Percentiles rank a stretch among this genome's conserved stretches.
phyloP scores from a whole-genome alignment of 1,284 basidiomycete species.

The Cutaneotrichosporon sp. region DNA sequence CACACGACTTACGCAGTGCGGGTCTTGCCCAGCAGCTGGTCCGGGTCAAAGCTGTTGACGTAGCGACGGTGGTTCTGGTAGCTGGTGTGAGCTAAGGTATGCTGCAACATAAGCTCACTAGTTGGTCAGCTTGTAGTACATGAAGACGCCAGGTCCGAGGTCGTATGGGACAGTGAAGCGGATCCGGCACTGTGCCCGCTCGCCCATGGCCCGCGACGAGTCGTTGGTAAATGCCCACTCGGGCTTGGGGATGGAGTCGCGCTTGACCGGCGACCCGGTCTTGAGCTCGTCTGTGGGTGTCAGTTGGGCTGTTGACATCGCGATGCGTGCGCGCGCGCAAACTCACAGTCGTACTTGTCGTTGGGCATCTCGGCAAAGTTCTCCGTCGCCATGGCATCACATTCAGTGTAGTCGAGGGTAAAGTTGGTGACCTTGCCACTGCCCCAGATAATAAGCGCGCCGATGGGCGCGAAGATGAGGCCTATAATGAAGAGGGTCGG shows the following conservation, averaged over 20 bases:
- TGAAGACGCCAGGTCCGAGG: slow-evolving; percentile 69
- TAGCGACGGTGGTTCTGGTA: slow-evolving; percentile 99
- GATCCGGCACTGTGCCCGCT: slow-evolving; percentile 64
- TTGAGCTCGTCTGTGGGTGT: slow-evolving; percentile 37
- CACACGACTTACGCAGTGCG: slow-evolving; percentile 25
- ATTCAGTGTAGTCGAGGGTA: slow-evolving; percentile 91
- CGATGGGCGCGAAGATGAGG: slow-evolving; percentile 91
- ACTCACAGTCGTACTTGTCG: slow-evolving; percentile 64
- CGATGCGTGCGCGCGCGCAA: slow-evolving; percentile 9
- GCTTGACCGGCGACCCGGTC: slow-evolving; percentile 55
- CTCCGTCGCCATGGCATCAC: slow-evolving; percentile 60
- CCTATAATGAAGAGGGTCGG: slow-evolving; percentile 94
- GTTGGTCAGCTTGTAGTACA: slow-evolving; percentile 96
- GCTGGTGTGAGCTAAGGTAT: slow-evolving; percentile 22
- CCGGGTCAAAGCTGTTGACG: slow-evolving; percentile 80
- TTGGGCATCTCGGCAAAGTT: slow-evolving; percentile 59
- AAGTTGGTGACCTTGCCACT: slow-evolving; percentile 82
- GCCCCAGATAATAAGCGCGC: slow-evolving; percentile 88
- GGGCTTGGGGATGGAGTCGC: slow-evolving; percentile 53
- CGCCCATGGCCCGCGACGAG: slow-evolving; percentile 50
- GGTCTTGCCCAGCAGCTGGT: slow-evolving; percentile 74
- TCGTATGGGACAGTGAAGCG: slow-evolving; percentile 76
- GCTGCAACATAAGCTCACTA: slow-evolving; percentile 53
- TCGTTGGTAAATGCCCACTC: slow-evolving; percentile 60
- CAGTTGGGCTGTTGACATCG: background rate